A percentile compares a stretch with the other conserved stretches of the same genome.
Conservation (phyloP, 2,329 filamentous ascomycete genomes). For the Esteya vermicola region DNA sequence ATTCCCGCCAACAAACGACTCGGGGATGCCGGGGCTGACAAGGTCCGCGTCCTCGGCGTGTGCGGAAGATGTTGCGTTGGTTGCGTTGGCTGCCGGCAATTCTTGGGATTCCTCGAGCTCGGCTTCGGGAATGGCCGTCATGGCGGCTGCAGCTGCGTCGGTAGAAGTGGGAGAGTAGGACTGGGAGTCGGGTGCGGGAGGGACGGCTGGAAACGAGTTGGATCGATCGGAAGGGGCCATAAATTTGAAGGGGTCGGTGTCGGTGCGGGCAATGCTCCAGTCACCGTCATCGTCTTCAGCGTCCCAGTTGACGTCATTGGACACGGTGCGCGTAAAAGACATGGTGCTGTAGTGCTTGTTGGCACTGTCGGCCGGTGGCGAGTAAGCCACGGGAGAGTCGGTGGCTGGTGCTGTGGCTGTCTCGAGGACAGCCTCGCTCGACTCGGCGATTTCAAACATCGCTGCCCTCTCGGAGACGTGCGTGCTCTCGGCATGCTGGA, state of each 20-base stretch:
- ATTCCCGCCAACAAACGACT: constrained; percentile 27
- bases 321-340: constrained; percentile 51
- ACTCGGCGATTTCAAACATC: no score
- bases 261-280: constrained; percentile 35
- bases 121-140: constrained; percentile 35
- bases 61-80: no score
- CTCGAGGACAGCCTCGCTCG: not conserved
- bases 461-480: no score
- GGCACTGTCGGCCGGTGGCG: not conserved
- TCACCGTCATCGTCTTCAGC: constrained; percentile 44
- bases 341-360: constrained; percentile 43
- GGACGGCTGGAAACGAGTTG: constrained; percentile 49
- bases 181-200: no score
- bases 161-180: no score
- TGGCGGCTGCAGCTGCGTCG: no score
- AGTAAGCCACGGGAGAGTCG: not conserved
- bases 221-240: constrained; percentile 43
- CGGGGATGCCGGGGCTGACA: no score
- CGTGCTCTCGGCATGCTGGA: no score
- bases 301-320: constrained; percentile 45
- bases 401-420: not conserved
- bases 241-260: constrained; percentile 44
- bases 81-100: no score
- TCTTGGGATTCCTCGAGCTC: constrained; percentile 22
- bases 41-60: no score